Evolutionary conservation across 768 basidiomycete species (phyloP), one percentile per base, ranked within the genome.

Genomic region (Hygrocybe coccinea): DNA sequence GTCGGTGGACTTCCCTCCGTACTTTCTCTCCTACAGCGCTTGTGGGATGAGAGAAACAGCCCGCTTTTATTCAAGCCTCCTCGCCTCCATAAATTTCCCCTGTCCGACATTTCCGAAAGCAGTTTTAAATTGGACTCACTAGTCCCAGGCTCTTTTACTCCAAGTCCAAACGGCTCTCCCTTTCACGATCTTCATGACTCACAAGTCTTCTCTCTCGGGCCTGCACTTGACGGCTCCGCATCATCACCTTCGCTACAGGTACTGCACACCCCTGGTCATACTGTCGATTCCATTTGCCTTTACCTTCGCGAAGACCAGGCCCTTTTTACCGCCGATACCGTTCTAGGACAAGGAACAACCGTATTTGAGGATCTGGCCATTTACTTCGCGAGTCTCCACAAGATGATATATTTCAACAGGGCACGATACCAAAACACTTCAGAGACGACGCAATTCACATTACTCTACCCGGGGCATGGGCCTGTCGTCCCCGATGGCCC

Each of bases 391-490:
- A 86, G 84, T 56, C 77, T 95, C 43, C 76, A 74, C 41, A 77
- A 69, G 59, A 78, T 91, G 71, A 71, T 84, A 15, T 64, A 68
- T n/a, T 78, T 78, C 60, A 71, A 71, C 8, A 54, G 66, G 21
- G 62, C 63, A 7, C 24, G 24, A 25, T 59, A 56, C 54, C 21
- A 52, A 29, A 29, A 29, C 29, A 8, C 29, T 29, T 29, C 29
- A 15, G 56, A 55, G 37, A 59, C 57, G 36, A 61, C 63, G 14
- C 50, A 55, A 12, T 59, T 81, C 64, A 71, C 72, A 21, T 61
- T 62, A 14, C 74, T 97, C n/a, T 95, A 93, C 66, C 94, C 95
- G 0, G 93, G 84, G 1, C 95, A 98, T 59, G 95, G 95, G 0
- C 86, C 89, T 5, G 83, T 89, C 34, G 79, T 95, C 1, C 56